phyloP scores from a whole-genome alignment of 129 eudicot species.

The Erigeron canadensis region DNA sequence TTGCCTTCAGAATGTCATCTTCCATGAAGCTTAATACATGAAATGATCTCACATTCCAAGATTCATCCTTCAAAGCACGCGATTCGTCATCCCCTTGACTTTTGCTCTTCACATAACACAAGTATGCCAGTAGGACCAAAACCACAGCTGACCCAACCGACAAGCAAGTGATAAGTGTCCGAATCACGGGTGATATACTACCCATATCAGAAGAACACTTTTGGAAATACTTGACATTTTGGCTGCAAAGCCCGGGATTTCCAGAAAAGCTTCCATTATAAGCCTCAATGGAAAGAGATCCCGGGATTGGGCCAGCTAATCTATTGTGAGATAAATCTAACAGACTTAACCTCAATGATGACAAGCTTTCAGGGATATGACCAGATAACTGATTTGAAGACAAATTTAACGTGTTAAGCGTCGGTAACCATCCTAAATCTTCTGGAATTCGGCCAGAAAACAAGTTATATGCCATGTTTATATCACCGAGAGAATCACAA shows the following conservation, averaged over 20 bases:
- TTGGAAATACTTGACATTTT: conserved; percentile 45
- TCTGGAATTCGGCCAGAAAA: conserved; percentile 69
- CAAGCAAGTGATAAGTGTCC: conserved; percentile 48
- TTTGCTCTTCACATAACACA: conserved; percentile 41
- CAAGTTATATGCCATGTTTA: conserved; percentile 63
- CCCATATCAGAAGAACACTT: conserved; percentile 38
- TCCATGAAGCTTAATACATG: conserved; percentile 75
- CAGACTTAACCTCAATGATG: conserved; percentile 60
- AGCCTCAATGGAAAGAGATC: conserved; percentile 63
- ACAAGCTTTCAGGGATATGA: conserved; percentile 58
- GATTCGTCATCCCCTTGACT: conserved; percentile 24
- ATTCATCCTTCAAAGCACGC: conserved; percentile 57
- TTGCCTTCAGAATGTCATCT: conserved; percentile 78
- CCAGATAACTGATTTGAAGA: conserved; percentile 73
- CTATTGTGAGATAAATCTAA: conserved; percentile 73
- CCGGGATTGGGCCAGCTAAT: conserved; percentile 66
- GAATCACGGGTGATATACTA: conserved; percentile 25
- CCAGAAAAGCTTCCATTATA: conserved; percentile 84
- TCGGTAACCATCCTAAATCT: conserved; percentile 53
- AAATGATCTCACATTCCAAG: conserved; percentile 84
- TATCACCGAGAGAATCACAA: conserved; percentile 54
- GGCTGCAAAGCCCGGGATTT: conserved; percentile 74
- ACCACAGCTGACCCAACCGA: conserved; percentile 35
- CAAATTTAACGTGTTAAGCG: conserved; percentile 64
- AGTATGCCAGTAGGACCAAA: conserved; percentile 44